Conservation (phyloP, 495 filamentous ascomycete species). For the Trichoderma virens region DNA sequence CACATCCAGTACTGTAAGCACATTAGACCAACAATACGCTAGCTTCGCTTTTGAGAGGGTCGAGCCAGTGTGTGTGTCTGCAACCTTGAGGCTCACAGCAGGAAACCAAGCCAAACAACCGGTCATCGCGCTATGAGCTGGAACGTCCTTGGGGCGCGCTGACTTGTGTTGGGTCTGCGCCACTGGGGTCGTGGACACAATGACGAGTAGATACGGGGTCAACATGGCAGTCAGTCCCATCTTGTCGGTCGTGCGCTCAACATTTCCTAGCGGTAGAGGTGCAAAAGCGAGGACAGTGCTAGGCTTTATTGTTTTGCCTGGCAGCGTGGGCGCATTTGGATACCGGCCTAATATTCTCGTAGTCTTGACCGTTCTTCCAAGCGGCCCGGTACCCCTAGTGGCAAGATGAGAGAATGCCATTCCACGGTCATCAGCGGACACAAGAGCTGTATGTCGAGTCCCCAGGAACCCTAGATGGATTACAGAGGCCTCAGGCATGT, state of each 20-base stretch:
- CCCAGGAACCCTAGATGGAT: constrained; percentile 94
- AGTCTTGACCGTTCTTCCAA: constrained; percentile 80
- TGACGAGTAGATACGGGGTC: constrained; percentile 89
- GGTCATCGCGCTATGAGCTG: constrained; percentile 81
- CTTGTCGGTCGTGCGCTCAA: constrained; percentile 77
- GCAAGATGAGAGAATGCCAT: constrained; percentile 99
- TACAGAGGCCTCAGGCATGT: constrained; percentile 66
- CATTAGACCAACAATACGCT: constrained; percentile 97
- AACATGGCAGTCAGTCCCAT: constrained; percentile 93
- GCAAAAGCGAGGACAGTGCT: constrained; percentile 93
- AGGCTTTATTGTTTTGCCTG: constrained; percentile 67
- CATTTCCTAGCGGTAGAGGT: constrained; percentile 82
- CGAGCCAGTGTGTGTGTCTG: constrained; percentile 47
- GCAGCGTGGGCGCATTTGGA: constrained; percentile 51
- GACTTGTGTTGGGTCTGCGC: constrained; percentile 95
- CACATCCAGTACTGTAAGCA: constrained; percentile 85
- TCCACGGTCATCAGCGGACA: constrained; percentile 90
- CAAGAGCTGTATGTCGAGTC: constrained; percentile 87
- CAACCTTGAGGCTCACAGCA: constrained; percentile 79
- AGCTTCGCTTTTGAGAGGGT: constrained; percentile 70
- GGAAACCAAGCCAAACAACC: constrained; percentile 97
- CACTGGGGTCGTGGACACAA: constrained; percentile 92
- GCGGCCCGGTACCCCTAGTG: constrained; percentile 77
- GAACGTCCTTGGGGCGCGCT: constrained; percentile 79
- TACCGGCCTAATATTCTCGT: constrained; percentile 88